phyloP scores from a whole-genome alignment of 331 rosid genomes.

The Spiraea crenata region DNA sequence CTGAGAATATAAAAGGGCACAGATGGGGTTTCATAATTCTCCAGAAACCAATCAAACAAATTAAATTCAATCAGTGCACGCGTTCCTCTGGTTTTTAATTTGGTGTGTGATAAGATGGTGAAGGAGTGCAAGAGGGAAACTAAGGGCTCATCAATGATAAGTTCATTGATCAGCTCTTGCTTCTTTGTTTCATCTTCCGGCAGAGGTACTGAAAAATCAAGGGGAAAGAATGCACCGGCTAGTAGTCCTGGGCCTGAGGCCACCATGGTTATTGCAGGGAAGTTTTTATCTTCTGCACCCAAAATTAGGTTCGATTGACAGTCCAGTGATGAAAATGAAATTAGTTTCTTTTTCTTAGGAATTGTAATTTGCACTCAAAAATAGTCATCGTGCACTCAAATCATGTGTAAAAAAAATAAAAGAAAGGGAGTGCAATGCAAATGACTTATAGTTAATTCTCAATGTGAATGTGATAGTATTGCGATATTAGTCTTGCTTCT shows the following conservation, averaged over 20 bases:
- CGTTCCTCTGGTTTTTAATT: too few relatives aligned
- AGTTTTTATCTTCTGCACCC: constrained; percentile 50
- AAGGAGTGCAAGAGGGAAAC: constrained; percentile 6
- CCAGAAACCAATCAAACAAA: neutral
- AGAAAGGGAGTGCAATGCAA: too few relatives aligned
- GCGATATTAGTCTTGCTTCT: too few relatives aligned
- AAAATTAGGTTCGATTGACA: constrained; percentile 34
- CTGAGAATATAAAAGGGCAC: neutral
- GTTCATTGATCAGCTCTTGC: constrained; percentile 9
- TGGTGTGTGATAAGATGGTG: neutral
- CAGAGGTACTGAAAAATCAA: constrained; percentile 16
- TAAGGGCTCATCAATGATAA: constrained; percentile 14
- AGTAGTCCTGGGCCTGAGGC: constrained; percentile 30
- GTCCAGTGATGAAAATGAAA: neutral
- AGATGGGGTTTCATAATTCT: neutral
- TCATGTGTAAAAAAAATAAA: too few relatives aligned
- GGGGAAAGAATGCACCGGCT: neutral
- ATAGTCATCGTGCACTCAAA: too few relatives aligned
- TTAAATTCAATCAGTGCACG: too few relatives aligned
- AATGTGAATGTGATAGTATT: too few relatives aligned
- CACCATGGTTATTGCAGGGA: constrained; percentile 41
- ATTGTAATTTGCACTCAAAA: neutral
- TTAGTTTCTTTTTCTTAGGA: neutral
- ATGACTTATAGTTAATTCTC: too few relatives aligned
- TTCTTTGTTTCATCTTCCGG: constrained; percentile 10